Base-by-base conservation (phyloP, 2,329 filamentous ascomycete genomes). In the Plectosphaerella cucumerina region DNA sequence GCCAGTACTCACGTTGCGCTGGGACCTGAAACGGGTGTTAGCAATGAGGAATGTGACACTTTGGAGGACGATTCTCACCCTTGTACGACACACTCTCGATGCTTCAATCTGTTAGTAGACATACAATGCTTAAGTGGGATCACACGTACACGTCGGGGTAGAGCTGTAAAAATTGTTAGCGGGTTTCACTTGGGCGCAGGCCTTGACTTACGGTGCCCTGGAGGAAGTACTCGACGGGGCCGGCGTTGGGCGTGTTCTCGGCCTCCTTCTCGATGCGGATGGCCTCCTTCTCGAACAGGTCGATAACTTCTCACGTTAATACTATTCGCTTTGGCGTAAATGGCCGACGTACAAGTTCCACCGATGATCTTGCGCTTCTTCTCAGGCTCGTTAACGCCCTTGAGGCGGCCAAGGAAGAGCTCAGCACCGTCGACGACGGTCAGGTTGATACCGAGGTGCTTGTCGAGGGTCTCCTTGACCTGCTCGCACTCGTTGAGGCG, bases 341-440 rank as follows among this genome's bases (percentile, higher is more conserved):
- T 22, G 4, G 26, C 8, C 2, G 21, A 53, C 57, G 51, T 50
- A 69, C 61, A 78, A 41, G 81, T 89, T 56, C 78, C 81, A 50
- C 91, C 92, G 55, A 97, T 97, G 60, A 97, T 85, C 73, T 96
- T 96, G 50, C 92, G 80, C 78, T 96, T 97, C 65, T 81, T 81
- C 71, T 97, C 92, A 0, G 93, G 92, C 26, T 85, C 90, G 0
- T 72, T 74, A 22, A 96, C 82, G 17, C 90, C 93, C 57, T 82
- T 80, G 1, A 97, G 82, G 21, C 84, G 78, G 26, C 73, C 72
- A n/a, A 97, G 75, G 76, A 97, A 97, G 22, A 81, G 74, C 54
- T 95, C 77, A 10, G 80, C 79, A 0, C 84, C 91, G 65, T 97
- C 88, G 2, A 95, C 83, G 23, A 97, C 86, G 0, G 89, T 96